Evolutionary conservation across 2,329 filamentous ascomycete genomes (phyloP), one percentile per base, ranked within the genome.

Genomic region (Clarireedia paspali): DNA sequence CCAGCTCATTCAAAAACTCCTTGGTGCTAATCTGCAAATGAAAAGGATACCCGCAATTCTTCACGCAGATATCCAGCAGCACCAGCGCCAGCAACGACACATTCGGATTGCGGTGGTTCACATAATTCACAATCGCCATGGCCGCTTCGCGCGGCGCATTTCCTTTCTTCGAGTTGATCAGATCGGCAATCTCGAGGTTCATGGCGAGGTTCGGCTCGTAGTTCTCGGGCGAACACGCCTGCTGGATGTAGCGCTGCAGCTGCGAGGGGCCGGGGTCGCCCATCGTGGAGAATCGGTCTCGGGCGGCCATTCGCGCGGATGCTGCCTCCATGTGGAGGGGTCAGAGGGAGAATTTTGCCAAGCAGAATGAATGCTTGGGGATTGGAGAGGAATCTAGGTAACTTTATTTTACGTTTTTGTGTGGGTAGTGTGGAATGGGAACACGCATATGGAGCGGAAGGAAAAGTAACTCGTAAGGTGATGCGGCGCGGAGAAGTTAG

Each of bases 11-110:
- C 66, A 99, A 84, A 67, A 99, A 99, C 68, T 99, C 94, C 72
- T 99, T 99, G 64, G 94, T 97, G 72, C 89, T 91, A 70, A 99
- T 96, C 73, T 99, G 94, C 57, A 99, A 84, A 70, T 99, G 94
- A 73, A 99, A 99, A 1, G 94, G 91, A 71, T 99, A 99, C 66
- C 94, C 94, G 79, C 94, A 99, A 75, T 99, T 99, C 78, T 99
- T 99, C 73, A 97, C 94, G 73, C 94, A 97, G 61, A 97, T 97
- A 71, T 99, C 94, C 70, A 99, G 88, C 63, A 99, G 83, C 75
- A 86, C 85, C 68, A 97, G 80, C 58, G 94, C 92, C 57, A 97
- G 81, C 63, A 99, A 77, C 59, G 91, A 88, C 64, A 99, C 90
- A 72, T 96, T 97, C 59, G 91, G 88, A 71, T 97, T 99, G 71